These are phyloP conservation scores for Voacanga thouarsii DNA, from an alignment of 257 asterid genomes.

Conservation along the genomic window DNA sequence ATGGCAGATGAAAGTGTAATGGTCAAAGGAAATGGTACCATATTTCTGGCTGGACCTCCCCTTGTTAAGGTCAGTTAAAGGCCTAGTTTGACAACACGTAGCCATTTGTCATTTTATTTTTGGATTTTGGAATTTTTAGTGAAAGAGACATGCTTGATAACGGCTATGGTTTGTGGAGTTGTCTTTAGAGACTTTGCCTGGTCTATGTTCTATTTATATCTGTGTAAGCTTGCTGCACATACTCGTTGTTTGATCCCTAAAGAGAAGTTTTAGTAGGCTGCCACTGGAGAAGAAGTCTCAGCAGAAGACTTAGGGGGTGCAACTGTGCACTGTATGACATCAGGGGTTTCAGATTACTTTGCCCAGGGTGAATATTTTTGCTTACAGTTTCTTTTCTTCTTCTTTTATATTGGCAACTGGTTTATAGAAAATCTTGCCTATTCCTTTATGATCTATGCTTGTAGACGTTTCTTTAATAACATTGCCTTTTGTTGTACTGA, in stretches of 20 bases:
- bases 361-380: constrained; percentile 64
- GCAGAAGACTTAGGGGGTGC: constrained; percentile 99
- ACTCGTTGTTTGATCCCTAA: constrained; percentile 18
- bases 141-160: not conserved
- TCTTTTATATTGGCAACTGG: not conserved
- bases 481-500: constrained; percentile 17
- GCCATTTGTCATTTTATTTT: not conserved
- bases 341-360: constrained; percentile 96
- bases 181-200: not conserved
- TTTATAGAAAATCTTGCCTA: not conserved
- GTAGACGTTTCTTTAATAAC: constrained; percentile 1
- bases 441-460: not conserved
- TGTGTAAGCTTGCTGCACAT: not conserved
- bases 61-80: constrained; percentile 79
- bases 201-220: not conserved
- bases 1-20: constrained; percentile 99
- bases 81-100: not conserved
- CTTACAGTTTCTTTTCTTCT: constrained; percentile 5
- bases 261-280: constrained; percentile 66
- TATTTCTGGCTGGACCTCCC: constrained; percentile 99
- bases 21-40: constrained; percentile 98
- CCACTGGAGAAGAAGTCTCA: constrained; percentile 95
- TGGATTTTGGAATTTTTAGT: not conserved
- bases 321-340: constrained; percentile 85
- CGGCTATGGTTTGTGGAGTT: not conserved